Evolutionary conservation across 192 early-diverging fungal species (phyloP), one percentile per base, ranked within the genome.

Genomic region (Coemansia sp.): DNA sequence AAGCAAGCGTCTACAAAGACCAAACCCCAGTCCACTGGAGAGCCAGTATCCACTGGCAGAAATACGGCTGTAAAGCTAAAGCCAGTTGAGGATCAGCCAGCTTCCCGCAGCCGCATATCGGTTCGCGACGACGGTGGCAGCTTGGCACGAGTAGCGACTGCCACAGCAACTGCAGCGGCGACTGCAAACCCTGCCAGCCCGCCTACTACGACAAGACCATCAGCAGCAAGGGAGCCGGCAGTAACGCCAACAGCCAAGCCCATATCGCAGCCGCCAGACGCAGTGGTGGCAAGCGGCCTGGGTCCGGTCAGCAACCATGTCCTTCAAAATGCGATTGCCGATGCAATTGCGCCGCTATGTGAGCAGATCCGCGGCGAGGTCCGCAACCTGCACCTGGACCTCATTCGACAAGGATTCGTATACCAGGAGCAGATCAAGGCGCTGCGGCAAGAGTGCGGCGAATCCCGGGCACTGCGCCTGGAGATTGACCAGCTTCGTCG

Each of bases 331-430:
- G 31, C 61, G 44, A 25, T 74, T 12, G 34, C 62, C 3, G 72
- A 69, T 47, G 61, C 72, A 2, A 61, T 75, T n/a, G 45, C 53
- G 9, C 72, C 72, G 2, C 45, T 75, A 12, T 54, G 72, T 23
- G 65, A 75, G 28, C 66, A 75, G 29, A 29, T 75, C 14, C 57
- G 72, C 31, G 62, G 58, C 53, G 65, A 75, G 34, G 69, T 75
- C 30, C 66, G 64, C 40, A 75, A 75, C 44, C 43, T 75, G 42
- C 72, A 75, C 34, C 62, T 75, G 8, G 72, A 75, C 21, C 64
- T 75, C 49, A 64, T 75, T 22, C 60, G 72, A 26, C 66, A 69
- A 12, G 50, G 60, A 28, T 68, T 69, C 54, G 58, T 75, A 11
- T 60, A 67, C 35, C 66, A 75, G 43, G 65, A 75, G 34, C 72